Base-by-base conservation (phyloP, 257 asterid species). In the Nicotiana benthamiana region DNA sequence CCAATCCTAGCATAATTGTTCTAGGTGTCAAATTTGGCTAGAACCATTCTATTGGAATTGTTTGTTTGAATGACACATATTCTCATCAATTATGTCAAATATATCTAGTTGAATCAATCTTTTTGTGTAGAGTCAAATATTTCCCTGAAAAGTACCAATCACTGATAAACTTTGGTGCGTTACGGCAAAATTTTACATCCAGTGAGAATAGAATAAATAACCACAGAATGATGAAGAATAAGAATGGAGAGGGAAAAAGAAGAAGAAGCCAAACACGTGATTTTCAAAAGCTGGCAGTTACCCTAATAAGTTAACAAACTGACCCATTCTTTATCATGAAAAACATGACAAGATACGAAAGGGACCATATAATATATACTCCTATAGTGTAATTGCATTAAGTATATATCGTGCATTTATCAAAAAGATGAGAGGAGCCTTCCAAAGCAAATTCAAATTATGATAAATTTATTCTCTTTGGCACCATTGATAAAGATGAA, bases 401-500 rank as follows among this genome's bases (percentile, higher is more conserved):
- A 46, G 78, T 72, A 22, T 46, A 13, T 72, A 28, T 24, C 22
- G 15, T 43, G 34, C 78, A 72, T 72, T 74, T 74, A 26, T 74
- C 24, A 74, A 48, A 74, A 40, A 22, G 48, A 24, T 28, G 53
- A 74, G 78, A 74, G 78, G 78, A 24, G 78, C 61, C 78, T 72
- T 8, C 9, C 43, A 74, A 46, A 74, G 78, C 53, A 48, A 46
- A 74, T 74, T 72, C 24, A 74, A 74, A 74, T 48, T 56, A 74
- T 74, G 78, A 56, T 79, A 79, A 61, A 79, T 60, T 78, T 40
- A 40, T 79, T 79, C 81, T 62, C 48, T 40, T 40, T 57, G 81
- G 81, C 81, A 79, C 81, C 56, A 79, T 79, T 56, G 81, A 61
- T 61, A 79, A 79, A 61, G 75, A 54, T 61, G 75, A 78, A 40